Base-by-base conservation (phyloP, 768 basidiomycete species). In the Tulasnella sp. region DNA sequence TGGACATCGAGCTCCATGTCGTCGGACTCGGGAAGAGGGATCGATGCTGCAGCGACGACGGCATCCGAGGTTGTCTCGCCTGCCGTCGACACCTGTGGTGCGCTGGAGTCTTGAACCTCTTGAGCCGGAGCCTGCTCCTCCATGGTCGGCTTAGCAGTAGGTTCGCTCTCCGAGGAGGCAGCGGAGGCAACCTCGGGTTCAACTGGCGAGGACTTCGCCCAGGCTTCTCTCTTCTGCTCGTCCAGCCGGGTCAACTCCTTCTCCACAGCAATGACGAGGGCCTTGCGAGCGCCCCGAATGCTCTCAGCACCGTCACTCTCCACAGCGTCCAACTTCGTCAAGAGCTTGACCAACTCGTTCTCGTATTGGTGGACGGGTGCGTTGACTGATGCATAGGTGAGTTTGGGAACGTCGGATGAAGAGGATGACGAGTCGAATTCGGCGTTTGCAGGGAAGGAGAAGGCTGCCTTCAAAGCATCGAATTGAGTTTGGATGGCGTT, bases 251-350 rank as follows among this genome's bases (percentile, higher is more conserved):
- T 86, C 26, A 90, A 86, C 83, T 91, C 92, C 72, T 81, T 80
- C 84, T 93, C 93, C 23, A 94, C 88, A 70, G 81, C 82, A 80
- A 86, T 85, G 69, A 91, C 92, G 1, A 90, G 84, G 4, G 83
- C 82, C 80, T 89, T 86, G 73, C 93, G 84, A 79, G 81, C 83
- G 40, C 85, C 84, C 70, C 92, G 84, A 9, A 94, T 87, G 0
- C 83, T 84, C 79, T 83, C 83, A 72, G 89, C 86, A 0, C 92
- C 92, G 80, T 86, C 87, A 80, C 89, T 91, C 81, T 92, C 89
- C 29, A 94, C 87, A 0, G 87, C 89, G 80, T 94, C 93, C 15
- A 94, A 88, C 80, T 86, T 86, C 70, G 88, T 86, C n/a, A 94
- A 85, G 16, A 94, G 83, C 55, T 88, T 88, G 77, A 88, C 88